Percentiles rank a stretch among this genome's conserved stretches.
phyloP scores from a whole-genome alignment of 257 asterid species.

The Gentiana straminea region DNA sequence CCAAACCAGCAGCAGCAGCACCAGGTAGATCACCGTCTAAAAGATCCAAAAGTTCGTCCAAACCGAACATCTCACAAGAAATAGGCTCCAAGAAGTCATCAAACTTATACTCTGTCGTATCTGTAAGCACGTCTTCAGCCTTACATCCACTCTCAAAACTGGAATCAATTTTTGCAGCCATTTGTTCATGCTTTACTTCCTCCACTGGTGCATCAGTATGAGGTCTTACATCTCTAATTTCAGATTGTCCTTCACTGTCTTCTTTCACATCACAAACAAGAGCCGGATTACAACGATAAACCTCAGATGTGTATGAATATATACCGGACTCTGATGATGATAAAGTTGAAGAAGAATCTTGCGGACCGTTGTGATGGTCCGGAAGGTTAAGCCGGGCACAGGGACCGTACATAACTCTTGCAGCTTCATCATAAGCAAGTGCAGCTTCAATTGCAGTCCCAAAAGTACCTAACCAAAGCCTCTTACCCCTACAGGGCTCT shows the following conservation, averaged over 20 bases:
- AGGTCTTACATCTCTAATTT: not conserved
- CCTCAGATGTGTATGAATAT: slow-evolving; percentile 1
- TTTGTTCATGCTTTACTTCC: slow-evolving; percentile 3
- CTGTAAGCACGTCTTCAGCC: not conserved
- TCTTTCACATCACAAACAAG: slow-evolving; percentile 8
- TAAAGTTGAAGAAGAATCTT: not conserved
- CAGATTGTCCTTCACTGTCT: slow-evolving; percentile 1
- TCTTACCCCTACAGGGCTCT: slow-evolving; percentile 8
- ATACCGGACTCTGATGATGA: not conserved
- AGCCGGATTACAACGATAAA: not conserved
- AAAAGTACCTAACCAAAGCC: slow-evolving; percentile 13
- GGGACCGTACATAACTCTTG: slow-evolving; percentile 6
- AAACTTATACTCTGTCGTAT: not conserved
- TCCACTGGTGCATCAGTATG: slow-evolving; percentile 10
- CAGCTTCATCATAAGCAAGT: slow-evolving; percentile 13
- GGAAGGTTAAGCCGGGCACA: slow-evolving; percentile 10
- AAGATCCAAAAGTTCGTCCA: slow-evolving; percentile 41
- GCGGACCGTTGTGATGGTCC: not conserved
- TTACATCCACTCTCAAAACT: not conserved
- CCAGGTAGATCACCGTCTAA: slow-evolving; percentile 12
- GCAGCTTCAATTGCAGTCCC: slow-evolving; percentile 7
- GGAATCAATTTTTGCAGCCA: not conserved
- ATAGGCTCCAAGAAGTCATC: slow-evolving; percentile 13
- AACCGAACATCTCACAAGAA: slow-evolving; percentile 40
- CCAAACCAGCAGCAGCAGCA: not conserved